Conservation (phyloP, 352 stramenopile genomes). For the Halophytophthora polymorphica region DNA sequence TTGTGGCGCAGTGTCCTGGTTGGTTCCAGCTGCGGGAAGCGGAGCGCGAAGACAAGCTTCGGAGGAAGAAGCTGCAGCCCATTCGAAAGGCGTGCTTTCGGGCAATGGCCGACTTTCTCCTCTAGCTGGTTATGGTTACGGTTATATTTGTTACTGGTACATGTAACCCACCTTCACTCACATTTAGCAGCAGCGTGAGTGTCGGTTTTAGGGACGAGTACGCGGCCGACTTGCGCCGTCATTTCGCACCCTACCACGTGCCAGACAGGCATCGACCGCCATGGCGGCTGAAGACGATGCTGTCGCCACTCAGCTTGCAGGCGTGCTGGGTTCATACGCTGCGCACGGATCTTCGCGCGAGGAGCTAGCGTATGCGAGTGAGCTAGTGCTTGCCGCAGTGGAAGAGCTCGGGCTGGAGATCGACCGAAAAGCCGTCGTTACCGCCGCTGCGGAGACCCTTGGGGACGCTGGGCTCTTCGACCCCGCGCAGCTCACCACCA, state of each 20-base stretch:
- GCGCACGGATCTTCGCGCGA: constrained; percentile 15
- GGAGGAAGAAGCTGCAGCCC: too few relatives aligned
- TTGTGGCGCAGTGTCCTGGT: too few relatives aligned
- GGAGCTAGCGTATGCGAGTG: constrained; percentile 64
- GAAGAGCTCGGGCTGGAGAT: constrained; percentile 27
- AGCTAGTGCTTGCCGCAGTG: constrained; percentile 50
- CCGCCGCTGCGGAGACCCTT: constrained; percentile 38
- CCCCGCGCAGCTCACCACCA: constrained; percentile 3
- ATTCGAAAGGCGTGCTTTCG: too few relatives aligned
- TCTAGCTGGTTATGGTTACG: too few relatives aligned
- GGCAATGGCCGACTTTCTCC: too few relatives aligned
- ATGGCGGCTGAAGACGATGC: constrained; percentile 17
- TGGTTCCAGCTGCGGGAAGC: too few relatives aligned
- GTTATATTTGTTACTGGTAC: too few relatives aligned
- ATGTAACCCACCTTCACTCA: too few relatives aligned
- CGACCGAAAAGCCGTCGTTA: constrained; percentile 19
- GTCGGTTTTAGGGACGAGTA: too few relatives aligned
- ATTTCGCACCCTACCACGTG: not conserved
- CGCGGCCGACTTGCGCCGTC: too few relatives aligned
- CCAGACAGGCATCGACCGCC: not conserved
- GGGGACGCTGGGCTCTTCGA: constrained; percentile 42
- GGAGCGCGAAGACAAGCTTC: too few relatives aligned
- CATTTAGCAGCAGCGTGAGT: too few relatives aligned
- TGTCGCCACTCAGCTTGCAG: constrained; percentile 12
- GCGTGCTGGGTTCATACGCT: constrained; percentile 21